Evolutionary conservation across 805 yeast genomes (phyloP), one percentile per base, ranked within the genome.

Genomic region (Hanseniaspora pseudoguilliermondii): DNA sequence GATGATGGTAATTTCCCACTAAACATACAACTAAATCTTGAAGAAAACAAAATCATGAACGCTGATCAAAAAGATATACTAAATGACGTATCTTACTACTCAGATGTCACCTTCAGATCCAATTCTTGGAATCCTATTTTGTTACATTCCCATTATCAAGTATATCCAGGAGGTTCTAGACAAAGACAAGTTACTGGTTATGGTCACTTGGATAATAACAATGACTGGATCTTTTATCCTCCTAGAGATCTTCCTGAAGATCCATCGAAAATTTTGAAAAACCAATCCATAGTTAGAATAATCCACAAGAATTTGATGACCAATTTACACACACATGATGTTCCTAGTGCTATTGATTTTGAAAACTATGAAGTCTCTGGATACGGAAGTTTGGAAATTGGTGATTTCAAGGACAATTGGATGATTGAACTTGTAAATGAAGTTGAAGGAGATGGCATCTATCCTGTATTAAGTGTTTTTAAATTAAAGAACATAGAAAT

Each of bases 1-100:
- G 98, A 97, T 43, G 96, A 91, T 68, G 85, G 95, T 2, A 82
- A 93, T 53, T 86, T 93, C 72, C 83, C 93, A 18, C 83, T 97
- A 0, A 75, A 91, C 53, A 83, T 93, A 70, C 98, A 93, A 69
- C 90, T 91, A 10, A 86, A 91, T 58, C 73, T 93, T 60, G 76
- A 77, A 52, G 86, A 84, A 11, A 79, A 82, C 49, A 77, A 81
- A 18, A 75, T 91, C 53, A 36, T 52, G 5, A 75, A 73, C 36
- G 27, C 25, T 15, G 41, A 43, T 11, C 81, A 84, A 54, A 75
- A 84, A 38, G 29, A 32, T 13, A 32, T 51, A 27, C 84, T 91
- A 55, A 75, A 93, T 70, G 84, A 82, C 60, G 73, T 86, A 18
- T 68, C 82, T 3, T 68, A 76, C 57, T 87, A 80, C 20, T 79